A percentile compares a stretch with the other conserved stretches of the same genome.
Conservation (phyloP, 1,284 basidiomycete species). For the Lignosus rhinocerotis region DNA sequence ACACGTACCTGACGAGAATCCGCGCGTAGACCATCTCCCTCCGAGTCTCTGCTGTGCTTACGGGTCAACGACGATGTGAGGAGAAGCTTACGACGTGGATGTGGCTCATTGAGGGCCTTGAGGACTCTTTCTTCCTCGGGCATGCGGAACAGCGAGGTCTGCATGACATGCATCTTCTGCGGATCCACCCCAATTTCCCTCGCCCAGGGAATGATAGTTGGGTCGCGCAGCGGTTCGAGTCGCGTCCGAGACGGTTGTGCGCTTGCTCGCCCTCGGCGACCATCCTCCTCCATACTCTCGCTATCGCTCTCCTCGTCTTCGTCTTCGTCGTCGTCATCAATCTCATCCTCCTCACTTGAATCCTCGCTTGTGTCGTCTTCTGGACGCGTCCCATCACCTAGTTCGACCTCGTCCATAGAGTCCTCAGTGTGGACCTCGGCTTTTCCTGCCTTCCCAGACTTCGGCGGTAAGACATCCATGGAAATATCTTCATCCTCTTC, state of each 20-base stretch:
- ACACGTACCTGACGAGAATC: conserved; percentile 65
- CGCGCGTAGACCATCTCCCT: conserved; percentile 63
- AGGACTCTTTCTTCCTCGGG: conserved; percentile 68
- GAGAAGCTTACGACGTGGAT: conserved; percentile 39
- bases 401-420: conserved; percentile 21
- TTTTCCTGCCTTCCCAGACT: conserved; percentile 1
- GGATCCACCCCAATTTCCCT: conserved; percentile 73
- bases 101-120: conserved; percentile 46
- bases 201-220: conserved; percentile 57
- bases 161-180: conserved; percentile 90
- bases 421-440: conserved; percentile 12
- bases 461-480: conserved; percentile 15
- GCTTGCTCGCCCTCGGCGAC: conserved; percentile 6
- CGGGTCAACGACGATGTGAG: conserved; percentile 44
- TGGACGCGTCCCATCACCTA: conserved; percentile 3
- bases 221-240: conserved; percentile 27
- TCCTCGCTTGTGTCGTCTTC: conserved; percentile 6
- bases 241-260: conserved; percentile 28
- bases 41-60: conserved; percentile 77
- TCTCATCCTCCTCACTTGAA: conserved; percentile 14
- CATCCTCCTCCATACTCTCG: conserved; percentile 16
- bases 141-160: conserved; percentile 79
- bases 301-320: conserved; percentile 22
- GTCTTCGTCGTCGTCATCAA: conserved; percentile 33
- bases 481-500: conserved; percentile 26